Conservation (phyloP, 495 filamentous ascomycete species). For the Rostrohypoxylon terebratum region DNA sequence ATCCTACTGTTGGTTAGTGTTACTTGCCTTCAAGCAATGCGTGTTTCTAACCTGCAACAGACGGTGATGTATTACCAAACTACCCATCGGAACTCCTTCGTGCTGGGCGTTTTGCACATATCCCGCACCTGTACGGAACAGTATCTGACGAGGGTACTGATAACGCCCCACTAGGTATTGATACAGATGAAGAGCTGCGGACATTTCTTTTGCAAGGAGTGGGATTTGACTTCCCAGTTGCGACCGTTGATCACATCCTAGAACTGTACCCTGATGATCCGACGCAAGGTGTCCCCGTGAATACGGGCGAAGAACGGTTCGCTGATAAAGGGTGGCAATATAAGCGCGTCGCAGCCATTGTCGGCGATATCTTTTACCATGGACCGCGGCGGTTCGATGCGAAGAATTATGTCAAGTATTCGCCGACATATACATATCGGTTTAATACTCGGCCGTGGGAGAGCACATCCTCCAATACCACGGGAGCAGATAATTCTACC, state of each 20-base stretch:
- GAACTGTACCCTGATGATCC: constrained; percentile 53
- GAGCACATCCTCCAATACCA: constrained; percentile 24
- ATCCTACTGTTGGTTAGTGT: constrained; percentile 57
- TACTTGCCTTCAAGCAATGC: not conserved
- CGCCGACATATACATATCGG: constrained; percentile 49
- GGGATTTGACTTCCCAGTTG: constrained; percentile 43
- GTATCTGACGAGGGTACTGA: constrained; percentile 73
- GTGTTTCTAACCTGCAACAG: constrained; percentile 37
- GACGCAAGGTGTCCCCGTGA: constrained; percentile 47
- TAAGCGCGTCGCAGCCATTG: constrained; percentile 52
- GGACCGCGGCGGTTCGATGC: constrained; percentile 49
- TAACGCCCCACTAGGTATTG: constrained; percentile 62
- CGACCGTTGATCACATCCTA: constrained; percentile 53
- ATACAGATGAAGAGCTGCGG: constrained; percentile 58
- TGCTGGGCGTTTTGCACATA: constrained; percentile 61
- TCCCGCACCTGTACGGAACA: constrained; percentile 70
- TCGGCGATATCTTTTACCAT: constrained; percentile 54
- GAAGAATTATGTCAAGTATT: constrained; percentile 37
- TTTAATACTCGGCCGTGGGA: constrained; percentile 52
- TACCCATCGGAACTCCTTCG: constrained; percentile 48
- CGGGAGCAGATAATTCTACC: constrained; percentile 6
- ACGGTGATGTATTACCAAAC: constrained; percentile 62
- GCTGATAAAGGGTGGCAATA: constrained; percentile 48
- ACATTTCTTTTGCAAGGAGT: constrained; percentile 44
- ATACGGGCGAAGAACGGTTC: constrained; percentile 49